Percentiles rank a stretch among this genome's conserved stretches.
Evolutionary conservation across 1,284 basidiomycete species (phyloP).

Genomic region (Ustilago xerochloae): DNA sequence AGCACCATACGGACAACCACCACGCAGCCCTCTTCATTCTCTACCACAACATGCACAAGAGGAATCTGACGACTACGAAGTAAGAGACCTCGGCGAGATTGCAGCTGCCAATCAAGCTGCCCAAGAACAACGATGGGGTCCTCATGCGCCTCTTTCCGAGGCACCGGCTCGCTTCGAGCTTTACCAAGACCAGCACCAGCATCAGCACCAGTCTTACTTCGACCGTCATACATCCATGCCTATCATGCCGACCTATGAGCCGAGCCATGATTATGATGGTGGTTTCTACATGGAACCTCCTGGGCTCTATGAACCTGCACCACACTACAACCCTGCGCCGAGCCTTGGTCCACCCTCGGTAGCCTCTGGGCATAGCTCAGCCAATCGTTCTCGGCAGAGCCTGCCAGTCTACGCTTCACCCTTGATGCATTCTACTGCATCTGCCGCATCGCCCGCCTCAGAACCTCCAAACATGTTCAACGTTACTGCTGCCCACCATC

Average conservation of each 20-base stretch:
- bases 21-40: conserved; percentile 20
- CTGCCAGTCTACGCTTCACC: conserved; percentile 34
- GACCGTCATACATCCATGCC: conserved; percentile 23
- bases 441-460: conserved; percentile 27
- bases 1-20: conserved; percentile 13
- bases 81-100: conserved; percentile 45
- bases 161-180: conserved; percentile 25
- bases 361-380: conserved; percentile 29
- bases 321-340: conserved; percentile 9
- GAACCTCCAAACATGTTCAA: conserved; percentile 48
- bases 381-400: conserved; percentile 27
- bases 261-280: conserved; percentile 22
- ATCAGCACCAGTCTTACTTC: background rate
- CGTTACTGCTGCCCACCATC: conserved; percentile 49
- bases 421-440: conserved; percentile 12
- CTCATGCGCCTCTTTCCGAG: conserved; percentile 37
- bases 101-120: conserved; percentile 45
- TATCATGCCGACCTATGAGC: conserved; percentile 17
- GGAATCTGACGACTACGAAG: conserved; percentile 50
- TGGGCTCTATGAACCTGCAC: conserved; percentile 9
- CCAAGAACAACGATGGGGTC: conserved; percentile 41
- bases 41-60: conserved; percentile 13
- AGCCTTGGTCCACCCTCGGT: conserved; percentile 22
- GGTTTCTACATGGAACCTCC: conserved; percentile 35
- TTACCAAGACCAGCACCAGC: conserved; percentile 16